Base-by-base conservation (phyloP, 2,329 filamentous ascomycete genomes). In the Microdochium bolleyi region DNA sequence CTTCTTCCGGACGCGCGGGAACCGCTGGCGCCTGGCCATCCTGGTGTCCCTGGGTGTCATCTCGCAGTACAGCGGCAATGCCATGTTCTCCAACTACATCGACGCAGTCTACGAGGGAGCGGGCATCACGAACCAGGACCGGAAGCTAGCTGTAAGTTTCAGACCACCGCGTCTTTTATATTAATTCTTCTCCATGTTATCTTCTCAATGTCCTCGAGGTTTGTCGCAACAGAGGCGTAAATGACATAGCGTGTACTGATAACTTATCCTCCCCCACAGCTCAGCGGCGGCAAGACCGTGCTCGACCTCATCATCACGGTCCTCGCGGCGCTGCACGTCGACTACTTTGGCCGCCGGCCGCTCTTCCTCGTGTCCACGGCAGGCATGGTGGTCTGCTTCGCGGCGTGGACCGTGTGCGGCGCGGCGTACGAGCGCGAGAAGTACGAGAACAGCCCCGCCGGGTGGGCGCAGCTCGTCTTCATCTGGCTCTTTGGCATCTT, bases 11-110 rank as follows among this genome's bases (percentile, higher is more conserved):
- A 87, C 84, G 24, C 76, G 72, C 60, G 83, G 84, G 25, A 87
- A 88, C 71, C 74, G 82, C 51, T 83, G 83, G 72, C 75, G 84
- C 11, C 70, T 88, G 48, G 73, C 78, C 49, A 78, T 87, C 52
- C 72, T 85, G 44, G 65, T 85, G 44, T 84, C 80, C 0, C 73
- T 87, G 19, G 84, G 82, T 61, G 68, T 87, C 58, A 84, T 87
- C 62, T 85, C 82, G 2, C 83, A 87, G 66, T 87, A 84, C 69
- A 82, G 78, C 51, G 84, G 84, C 48, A 87, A 87, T 62, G 83
- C 80, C 19, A 69, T 87, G 1, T 81, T 87, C 62, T 82, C 77
- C 56, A 86, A 87, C 68, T 87, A 87, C 64, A 81, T 84, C 61
- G 79, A 82, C 54, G 72, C 76, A 53, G 76, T 87, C 57, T 85